Conservation (phyloP, 305 asterid species). For the Fraxinus platypoda region DNA sequence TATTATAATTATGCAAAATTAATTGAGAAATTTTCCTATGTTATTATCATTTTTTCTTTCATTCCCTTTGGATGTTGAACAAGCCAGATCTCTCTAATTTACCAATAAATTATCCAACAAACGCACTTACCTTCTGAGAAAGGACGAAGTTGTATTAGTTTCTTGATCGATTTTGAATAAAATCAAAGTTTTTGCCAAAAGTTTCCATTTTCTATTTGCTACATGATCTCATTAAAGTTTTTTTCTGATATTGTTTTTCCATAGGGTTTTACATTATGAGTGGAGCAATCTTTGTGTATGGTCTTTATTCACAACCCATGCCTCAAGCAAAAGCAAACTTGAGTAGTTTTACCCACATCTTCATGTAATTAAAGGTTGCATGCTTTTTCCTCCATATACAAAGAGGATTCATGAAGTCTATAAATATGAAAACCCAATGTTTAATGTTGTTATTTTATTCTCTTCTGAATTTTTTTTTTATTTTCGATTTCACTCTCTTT, state of each 20-base stretch:
- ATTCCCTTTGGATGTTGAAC: not conserved
- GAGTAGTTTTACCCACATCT: constrained; percentile 46
- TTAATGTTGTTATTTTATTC: not conserved
- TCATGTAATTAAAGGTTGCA: constrained; percentile 28
- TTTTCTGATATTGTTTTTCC: constrained; percentile 11
- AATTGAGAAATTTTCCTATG: not conserved
- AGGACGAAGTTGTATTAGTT: not conserved
- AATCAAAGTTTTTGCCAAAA: not conserved
- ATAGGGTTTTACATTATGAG: constrained; percentile 36
- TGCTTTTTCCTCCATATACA: constrained; percentile 23
- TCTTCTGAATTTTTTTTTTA: not conserved
- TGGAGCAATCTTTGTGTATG: constrained; percentile 37
- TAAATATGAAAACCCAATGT: not conserved
- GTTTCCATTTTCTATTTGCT: not conserved
- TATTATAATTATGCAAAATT: not conserved
- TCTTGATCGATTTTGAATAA: not conserved
- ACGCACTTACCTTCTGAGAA: not conserved
- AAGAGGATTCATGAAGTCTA: not conserved
- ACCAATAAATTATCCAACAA: not conserved
- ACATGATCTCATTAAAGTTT: not conserved
- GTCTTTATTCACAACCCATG: constrained; percentile 41
- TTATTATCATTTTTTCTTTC: not conserved
- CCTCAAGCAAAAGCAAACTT: constrained; percentile 70
- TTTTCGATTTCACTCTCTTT: not conserved
- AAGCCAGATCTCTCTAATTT: not conserved